Percentiles rank a stretch among this genome's conserved stretches.
Evolutionary conservation across 345 rosid genomes (phyloP).

Genomic region (Noccaea bulbosa): DNA sequence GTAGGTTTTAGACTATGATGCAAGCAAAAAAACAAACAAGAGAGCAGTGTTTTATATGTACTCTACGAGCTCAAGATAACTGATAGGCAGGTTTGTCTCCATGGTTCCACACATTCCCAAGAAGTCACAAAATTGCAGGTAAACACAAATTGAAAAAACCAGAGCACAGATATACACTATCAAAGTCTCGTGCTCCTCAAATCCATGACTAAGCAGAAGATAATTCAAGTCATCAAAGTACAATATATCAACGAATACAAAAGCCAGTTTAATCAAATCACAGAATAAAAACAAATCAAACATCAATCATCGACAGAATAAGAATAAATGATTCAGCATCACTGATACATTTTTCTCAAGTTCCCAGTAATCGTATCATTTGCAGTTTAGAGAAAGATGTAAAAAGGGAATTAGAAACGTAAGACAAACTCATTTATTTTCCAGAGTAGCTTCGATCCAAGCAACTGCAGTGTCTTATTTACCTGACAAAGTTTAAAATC

Average conservation of each 20-base stretch:
- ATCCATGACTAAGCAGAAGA: constrained; percentile 11
- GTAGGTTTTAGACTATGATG: constrained; percentile 35
- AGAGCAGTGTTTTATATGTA: constrained; percentile 9
- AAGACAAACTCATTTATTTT: constrained; percentile 13
- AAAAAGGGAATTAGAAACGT: neutral
- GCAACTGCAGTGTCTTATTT: constrained; percentile 42
- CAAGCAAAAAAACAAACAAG: neutral
- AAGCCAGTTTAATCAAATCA: constrained; percentile 1
- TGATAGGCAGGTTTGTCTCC: constrained; percentile 9
- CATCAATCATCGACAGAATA: neutral
- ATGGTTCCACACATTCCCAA: constrained; percentile 15
- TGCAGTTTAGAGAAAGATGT: constrained; percentile 14
- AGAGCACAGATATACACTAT: constrained; percentile 5
- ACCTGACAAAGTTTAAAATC: constrained; percentile 99
- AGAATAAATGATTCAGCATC: neutral
- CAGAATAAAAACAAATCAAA: neutral
- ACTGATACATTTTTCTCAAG: neutral
- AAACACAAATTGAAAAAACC: neutral
- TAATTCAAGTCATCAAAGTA: neutral
- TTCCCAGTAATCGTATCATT: constrained; percentile 11
- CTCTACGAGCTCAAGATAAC: constrained; percentile 28
- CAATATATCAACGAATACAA: neutral
- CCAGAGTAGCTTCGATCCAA: constrained; percentile 7
- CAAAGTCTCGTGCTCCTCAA: constrained; percentile 9
- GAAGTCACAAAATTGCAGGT: constrained; percentile 1